phyloP scores from a whole-genome alignment of 2,329 filamentous ascomycete species.

The Acrodontium crateriforme region DNA sequence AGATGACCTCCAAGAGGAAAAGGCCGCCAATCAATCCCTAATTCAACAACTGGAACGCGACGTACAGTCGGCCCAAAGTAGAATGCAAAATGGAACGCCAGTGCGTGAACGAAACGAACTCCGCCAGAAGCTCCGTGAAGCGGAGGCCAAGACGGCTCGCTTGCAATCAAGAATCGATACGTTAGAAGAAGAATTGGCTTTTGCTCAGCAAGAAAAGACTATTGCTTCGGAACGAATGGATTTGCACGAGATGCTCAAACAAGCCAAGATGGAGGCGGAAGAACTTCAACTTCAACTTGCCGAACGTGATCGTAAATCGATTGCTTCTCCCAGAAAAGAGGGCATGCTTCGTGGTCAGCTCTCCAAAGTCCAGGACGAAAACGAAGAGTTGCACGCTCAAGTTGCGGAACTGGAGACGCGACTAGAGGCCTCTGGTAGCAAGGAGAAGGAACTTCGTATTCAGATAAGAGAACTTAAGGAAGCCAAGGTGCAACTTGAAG shows the following conservation, averaged over 20 bases:
- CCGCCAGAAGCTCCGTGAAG: slow-evolving; percentile 20
- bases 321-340: slow-evolving; percentile 42
- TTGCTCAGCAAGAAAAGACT: slow-evolving; percentile 38
- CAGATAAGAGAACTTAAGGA: slow-evolving; percentile 21
- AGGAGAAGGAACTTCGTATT: slow-evolving; percentile 25
- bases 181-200: slow-evolving; percentile 43
- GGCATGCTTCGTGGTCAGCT: slow-evolving; percentile 51
- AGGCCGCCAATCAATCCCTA: slow-evolving; percentile 46
- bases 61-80: slow-evolving; percentile 20
- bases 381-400: slow-evolving; percentile 40
- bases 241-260: slow-evolving; percentile 46
- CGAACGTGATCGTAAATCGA: slow-evolving; percentile 54
- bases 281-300: slow-evolving; percentile 56
- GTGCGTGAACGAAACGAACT: slow-evolving; percentile 22
- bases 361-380: slow-evolving; percentile 36
- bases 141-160: slow-evolving; percentile 20
- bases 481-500: slow-evolving; percentile 19
- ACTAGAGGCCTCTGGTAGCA: slow-evolving; percentile 12
- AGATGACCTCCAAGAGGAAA: slow-evolving; percentile 32
- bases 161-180: slow-evolving; percentile 43
- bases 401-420: slow-evolving; percentile 31
- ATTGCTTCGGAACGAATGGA: slow-evolving; percentile 43
- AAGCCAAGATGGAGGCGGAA: slow-evolving; percentile 41
- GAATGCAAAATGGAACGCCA: slow-evolving; percentile 21
- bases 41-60: slow-evolving; percentile 29